A percentile compares a stretch with the other conserved stretches of the same genome.
Evolutionary conservation across 345 rosid species (phyloP).

Genomic region (Eucalyptus shirleyi): DNA sequence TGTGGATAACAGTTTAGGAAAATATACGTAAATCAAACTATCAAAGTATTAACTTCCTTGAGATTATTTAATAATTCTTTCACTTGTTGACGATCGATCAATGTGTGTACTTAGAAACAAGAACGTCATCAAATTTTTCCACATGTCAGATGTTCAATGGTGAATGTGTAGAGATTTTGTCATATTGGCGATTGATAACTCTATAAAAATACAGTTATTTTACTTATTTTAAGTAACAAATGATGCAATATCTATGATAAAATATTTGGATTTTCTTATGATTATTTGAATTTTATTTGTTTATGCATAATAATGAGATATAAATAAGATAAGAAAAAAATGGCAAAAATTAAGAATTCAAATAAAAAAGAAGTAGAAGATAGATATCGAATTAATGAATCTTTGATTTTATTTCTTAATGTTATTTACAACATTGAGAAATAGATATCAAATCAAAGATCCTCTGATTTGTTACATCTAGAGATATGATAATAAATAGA

Average conservation of each 20-base stretch:
- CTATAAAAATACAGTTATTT: too few species aligned
- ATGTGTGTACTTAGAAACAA: neutral
- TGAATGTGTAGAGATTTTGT: neutral
- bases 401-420: too few species aligned
- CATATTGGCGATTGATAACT: too few species aligned
- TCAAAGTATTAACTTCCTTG: neutral
- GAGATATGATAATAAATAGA: too few species aligned
- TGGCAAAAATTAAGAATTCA: too few species aligned
- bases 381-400: accelerated
- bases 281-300: accelerated
- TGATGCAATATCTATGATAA: accelerated
- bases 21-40: neutral
- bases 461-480: too few species aligned
- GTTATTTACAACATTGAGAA: accelerated
- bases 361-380: accelerated
- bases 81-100: accelerated
- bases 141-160: accelerated
- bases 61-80: neutral
- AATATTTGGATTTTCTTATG: accelerated
- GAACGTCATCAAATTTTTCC: accelerated
- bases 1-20: neutral
- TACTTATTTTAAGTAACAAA: too few species aligned
- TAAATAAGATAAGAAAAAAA: too few species aligned
- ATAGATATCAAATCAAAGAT: too few species aligned
- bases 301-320: accelerated